Base-by-base conservation (phyloP, 345 rosid genomes). In the Arabidopsis arenosa region DNA sequence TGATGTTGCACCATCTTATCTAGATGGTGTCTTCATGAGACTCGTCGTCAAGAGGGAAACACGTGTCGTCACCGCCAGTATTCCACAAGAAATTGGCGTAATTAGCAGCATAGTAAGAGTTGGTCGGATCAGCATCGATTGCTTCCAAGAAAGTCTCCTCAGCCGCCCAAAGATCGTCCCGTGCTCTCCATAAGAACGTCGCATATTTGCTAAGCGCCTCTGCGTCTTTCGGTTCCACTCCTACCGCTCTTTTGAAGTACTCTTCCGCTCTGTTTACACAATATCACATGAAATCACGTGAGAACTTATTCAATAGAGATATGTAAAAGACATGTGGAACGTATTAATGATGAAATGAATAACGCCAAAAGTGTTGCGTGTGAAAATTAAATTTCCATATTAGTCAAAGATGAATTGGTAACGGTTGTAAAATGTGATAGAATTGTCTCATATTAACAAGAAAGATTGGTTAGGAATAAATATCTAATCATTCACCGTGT, bases 21-120 rank as follows among this genome's bases (percentile, higher is more conserved):
- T 71, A 77, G 8, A 77, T 21, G 41, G 40, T 63, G 55, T 71
- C 76, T 60, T 78, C 77, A 5, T 66, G 77, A 33, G 84, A 45
- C 52, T 87, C 81, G 56, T 52, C 72, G 18, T 47, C 52, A 47
- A 92, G 84, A 68, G 97, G 96, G 86, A 86, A 95, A 72, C 99
- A 95, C 5, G 99, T 92, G 68, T 92, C 97, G 5, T 95, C 97
- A 5, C 93, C 97, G 0, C 97, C 99, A 0, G 97, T 95, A 41
- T 87, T 95, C 99, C 99, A 95, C 26, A 95, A 86, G 79, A 95
- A 95, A 81, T 90, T 79, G 11, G 99, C 99, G 73, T 95, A 95
- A 70, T 82, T 84, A 23, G 93, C 93, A 0, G 99, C 91, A 51
- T 92, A 74, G 52, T 62, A 78, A 11, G 97, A 78, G 84, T 90